Evolutionary conservation across 140 eudicot species (phyloP), one percentile per base, ranked within the genome.

Genomic region (Senecio squalidus): DNA sequence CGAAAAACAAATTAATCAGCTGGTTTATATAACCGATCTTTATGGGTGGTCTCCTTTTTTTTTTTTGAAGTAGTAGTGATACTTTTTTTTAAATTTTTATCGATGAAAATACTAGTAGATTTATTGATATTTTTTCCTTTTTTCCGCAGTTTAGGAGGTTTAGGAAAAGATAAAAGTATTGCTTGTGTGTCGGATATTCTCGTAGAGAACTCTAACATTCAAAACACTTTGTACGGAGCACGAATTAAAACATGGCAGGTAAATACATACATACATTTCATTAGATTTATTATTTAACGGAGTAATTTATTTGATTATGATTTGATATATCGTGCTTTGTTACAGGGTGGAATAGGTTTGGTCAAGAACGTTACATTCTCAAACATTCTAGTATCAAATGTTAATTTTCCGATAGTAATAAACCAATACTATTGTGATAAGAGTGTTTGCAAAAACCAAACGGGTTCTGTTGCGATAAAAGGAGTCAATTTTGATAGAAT

Each of bases 211-310:
- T 70, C 83, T 9, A 10, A 55, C 57, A 82, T 89, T 70, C 79
- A 75, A 29, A 80, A 68, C 39, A 80, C 87, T 2, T 30, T 79
- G 17, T 89, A 74, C 39, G 97, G 97, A 65, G 89, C 78, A 54
- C 56, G 97, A 70, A 89, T 89, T 69, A 89, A 85, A 69, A 89
- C 95, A 64, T 89, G 97, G 95, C 93, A 85, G 94, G 94, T 88
- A 78, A 0, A 9, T 17, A 6, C 13, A 28, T 40, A 8, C 4
- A 9, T 18, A 44, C 13, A 34, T 59, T 38, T 45, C 1, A 18
- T 49, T 6, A 4, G 0, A 52, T 64, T 4, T 11, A 3, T 7
- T 2, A 3, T 36, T 9, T 13, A 38, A 14, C 6, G 6, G 0
- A 28, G 0, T 33, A 10, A 25, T 10, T 1, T 28, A 20, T 18